Conservation (phyloP, 73 alveolate genomes). For the Tetrahymena elliotti region DNA sequence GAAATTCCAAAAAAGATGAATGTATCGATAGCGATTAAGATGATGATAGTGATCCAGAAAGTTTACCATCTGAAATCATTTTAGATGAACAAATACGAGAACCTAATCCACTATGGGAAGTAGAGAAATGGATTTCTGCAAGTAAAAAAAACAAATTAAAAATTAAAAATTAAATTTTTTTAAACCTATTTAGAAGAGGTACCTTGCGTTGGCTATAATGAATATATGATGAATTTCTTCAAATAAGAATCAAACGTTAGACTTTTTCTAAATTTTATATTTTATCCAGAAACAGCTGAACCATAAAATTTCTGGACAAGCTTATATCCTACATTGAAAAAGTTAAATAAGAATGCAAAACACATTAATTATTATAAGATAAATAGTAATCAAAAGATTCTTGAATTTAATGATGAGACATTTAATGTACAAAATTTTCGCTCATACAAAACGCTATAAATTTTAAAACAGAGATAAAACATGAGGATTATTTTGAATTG, state of each 20-base stretch:
- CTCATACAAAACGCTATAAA: not conserved
- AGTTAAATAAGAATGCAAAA: not conserved
- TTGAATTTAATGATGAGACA: not conserved
- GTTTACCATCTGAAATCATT: not conserved
- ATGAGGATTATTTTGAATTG: not conserved
- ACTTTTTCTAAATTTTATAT: not conserved
- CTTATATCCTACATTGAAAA: not conserved
- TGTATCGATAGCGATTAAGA: not conserved
- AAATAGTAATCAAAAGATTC: not conserved
- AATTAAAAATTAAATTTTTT: not conserved
- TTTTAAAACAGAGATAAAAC: not conserved
- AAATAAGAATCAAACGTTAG: not conserved
- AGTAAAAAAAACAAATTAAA: not conserved
- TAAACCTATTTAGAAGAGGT: not conserved
- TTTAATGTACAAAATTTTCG: not conserved
- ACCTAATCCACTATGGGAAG: not conserved
- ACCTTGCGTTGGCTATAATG: not conserved
- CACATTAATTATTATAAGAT: not conserved
- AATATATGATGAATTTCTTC: not conserved
- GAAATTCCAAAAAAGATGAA: not conserved
- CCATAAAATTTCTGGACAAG: not conserved
- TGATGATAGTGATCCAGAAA: not conserved
- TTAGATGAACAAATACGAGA: not conserved
- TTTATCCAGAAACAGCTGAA: not conserved
- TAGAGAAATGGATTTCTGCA: not conserved